Percentiles rank a stretch among this genome's conserved stretches.
Evolutionary conservation across 2,329 filamentous ascomycete genomes (phyloP).

Genomic region (Tolypocladium cylindrosporum): DNA sequence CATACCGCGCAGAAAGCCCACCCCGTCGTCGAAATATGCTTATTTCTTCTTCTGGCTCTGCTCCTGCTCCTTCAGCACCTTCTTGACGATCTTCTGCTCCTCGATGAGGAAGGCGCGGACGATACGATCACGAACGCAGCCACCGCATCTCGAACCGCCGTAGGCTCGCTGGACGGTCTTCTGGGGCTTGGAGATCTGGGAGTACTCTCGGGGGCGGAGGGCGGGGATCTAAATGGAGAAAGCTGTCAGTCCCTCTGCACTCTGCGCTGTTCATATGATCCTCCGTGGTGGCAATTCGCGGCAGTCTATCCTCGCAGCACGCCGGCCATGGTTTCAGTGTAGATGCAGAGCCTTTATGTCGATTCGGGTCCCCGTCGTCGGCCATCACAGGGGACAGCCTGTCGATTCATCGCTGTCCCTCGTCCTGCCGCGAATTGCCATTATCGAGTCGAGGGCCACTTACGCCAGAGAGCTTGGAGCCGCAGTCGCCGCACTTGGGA

Average conservation of each 20-base stretch:
- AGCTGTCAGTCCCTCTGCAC: conserved; percentile 7
- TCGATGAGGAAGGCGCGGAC: conserved; percentile 98
- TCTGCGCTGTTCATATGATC: not conserved
- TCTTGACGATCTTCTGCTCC: conserved; percentile 99
- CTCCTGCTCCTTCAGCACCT: conserved; percentile 99
- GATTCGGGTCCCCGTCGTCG: not conserved
- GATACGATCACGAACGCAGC: conserved; percentile 96
- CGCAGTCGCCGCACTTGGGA: conserved; percentile 99
- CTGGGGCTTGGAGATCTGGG: conserved; percentile 94
- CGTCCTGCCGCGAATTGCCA: not conserved
- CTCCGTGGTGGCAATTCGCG: not conserved
- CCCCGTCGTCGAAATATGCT: conserved; percentile 27
- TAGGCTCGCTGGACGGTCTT: conserved; percentile 99
- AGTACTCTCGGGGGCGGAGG: conserved; percentile 96
- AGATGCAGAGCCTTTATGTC: not conserved
- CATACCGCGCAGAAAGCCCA: conserved; percentile 23
- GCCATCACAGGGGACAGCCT: not conserved
- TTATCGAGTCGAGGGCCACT: conserved; percentile 38
- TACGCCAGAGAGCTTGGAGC: conserved; percentile 95
- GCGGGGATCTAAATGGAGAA: conserved; percentile 62
- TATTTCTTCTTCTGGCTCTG: conserved; percentile 61
- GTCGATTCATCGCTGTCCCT: not conserved
- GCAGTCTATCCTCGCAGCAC: not conserved
- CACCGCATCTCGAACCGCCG: conserved; percentile 95
- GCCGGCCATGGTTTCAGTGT: no score